Conservation (phyloP, 768 basidiomycete species). For the Auricularia heimuer region DNA sequence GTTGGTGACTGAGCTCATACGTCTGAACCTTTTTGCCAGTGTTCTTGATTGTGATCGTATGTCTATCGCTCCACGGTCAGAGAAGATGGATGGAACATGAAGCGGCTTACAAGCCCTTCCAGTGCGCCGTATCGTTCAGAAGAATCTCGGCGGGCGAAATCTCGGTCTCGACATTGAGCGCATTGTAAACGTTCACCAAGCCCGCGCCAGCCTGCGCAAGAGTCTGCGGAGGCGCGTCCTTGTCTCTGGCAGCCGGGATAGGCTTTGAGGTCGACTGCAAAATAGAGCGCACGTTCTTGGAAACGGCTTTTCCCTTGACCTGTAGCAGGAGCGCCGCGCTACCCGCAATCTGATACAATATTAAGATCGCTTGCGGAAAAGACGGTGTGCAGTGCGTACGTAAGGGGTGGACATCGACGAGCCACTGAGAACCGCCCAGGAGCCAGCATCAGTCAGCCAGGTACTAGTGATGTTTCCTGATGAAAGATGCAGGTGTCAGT, state of each 20-base stretch:
- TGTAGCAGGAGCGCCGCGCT: conserved; percentile 34
- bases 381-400: too few relatives aligned
- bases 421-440: too few relatives aligned
- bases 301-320: conserved; percentile 29
- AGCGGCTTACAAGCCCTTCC: conserved; percentile 17
- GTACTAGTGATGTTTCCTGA: conserved; percentile 34
- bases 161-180: conserved; percentile 41
- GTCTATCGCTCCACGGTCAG: background rate
- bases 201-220: conserved; percentile 46
- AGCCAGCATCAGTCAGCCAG: conserved; percentile 14
- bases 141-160: conserved; percentile 48
- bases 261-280: conserved; percentile 40
- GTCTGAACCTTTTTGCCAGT: conserved; percentile 32
- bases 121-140: conserved; percentile 55
- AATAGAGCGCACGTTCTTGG: conserved; percentile 25
- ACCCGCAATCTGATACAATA: conserved; percentile 34
- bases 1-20: conserved; percentile 41
- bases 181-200: conserved; percentile 47
- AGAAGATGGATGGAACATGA: too few relatives aligned
- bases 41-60: conserved; percentile 35
- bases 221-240: conserved; percentile 41
- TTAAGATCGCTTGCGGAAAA: conserved; percentile 21
- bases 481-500: too few relatives aligned
- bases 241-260: conserved; percentile 35
- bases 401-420: too few relatives aligned